Evolutionary conservation across 768 basidiomycete species (phyloP), one percentile per base, ranked within the genome.

Genomic region (Naematelia aurantialba): DNA sequence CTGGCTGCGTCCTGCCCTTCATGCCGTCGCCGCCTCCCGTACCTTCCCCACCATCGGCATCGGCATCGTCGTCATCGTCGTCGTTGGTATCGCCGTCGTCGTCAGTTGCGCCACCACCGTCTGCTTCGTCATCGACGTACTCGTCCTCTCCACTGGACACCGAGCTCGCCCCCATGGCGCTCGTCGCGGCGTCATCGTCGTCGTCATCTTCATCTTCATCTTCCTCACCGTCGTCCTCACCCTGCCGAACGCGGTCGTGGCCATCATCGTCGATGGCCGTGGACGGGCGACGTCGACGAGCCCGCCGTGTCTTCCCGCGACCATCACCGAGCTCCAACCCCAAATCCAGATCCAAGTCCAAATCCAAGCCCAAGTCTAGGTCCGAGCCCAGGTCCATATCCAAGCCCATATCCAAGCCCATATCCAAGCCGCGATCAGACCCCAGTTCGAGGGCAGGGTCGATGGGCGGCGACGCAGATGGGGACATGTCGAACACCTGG

Each of bases 101-200:
- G 3, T 50, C 48, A 10, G 19, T 25, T 17, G 8, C 34, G 17
- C 17, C 34, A 39, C 8, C 17, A 39, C 17, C 8, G 8, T 39
- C 34, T 8, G 8, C n/a, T n/a, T n/a, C 34, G 17, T 39, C 34
- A 39, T 39, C 34, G 8, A n/a, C n/a, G n/a, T 56, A 45, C 17
- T 47, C 52, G 25, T 53, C 55, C 27, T 56, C 55, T 21, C 49
- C 55, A 45, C 49, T 47, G 11, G 27, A 14, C 17, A 45, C 55
- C 5, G 55, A 56, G 25, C 45, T 56, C 13, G 49, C 21, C 5
- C 21, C 31, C 2, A 31, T 22, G 21, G 30, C 42, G 21, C 44
- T 39, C 1, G 42, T 34, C 45, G 19, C 45, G 8, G 14, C 24
- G 19, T 46, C 48, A 10, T 25, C 24, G 3, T 14, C 24, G 14